Base-by-base conservation (phyloP, 306 rosid species). In the Castanopsis chinensis region DNA sequence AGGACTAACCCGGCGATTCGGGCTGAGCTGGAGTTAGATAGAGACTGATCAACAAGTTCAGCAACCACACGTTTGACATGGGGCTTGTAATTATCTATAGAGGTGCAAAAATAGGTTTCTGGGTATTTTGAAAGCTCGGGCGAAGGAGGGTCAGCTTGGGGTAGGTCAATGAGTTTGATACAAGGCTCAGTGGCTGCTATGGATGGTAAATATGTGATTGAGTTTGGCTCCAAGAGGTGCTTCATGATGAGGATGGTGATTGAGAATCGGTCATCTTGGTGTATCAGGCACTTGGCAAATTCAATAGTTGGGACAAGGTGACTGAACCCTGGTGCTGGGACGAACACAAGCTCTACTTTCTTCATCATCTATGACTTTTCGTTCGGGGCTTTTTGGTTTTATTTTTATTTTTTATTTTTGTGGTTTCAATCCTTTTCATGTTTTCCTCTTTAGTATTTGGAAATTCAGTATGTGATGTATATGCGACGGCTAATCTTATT, bases 261-360 rank as follows among this genome's bases (percentile, higher is more conserved):
- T 18, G 79, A 82, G 76, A 91, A 78, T 27, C 86, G 83, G 35
- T 82, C 81, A 77, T 84, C 59, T 53, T 76, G 92, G 18, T 80
- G 65, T 68, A 84, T 78, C 52, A 91, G 60, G 82, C 74, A 87
- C 55, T 68, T 55, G 5, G 97, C 97, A 52, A 91, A 88, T 82
- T 91, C 91, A 3, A 90, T 85, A 0, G 79, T 28, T 13, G 97
- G 92, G 55, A 86, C 82, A 2, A 88, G 81, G 75, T 88, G 84
- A 49, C 92, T 93, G 43, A 91, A n/a, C 3, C 81, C 81, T 5
- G 97, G 92, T 12, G 74, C 79, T 51, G 89, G 71, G 78, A 88
- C 56, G 85, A 91, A 86, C 52, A 88, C 75, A 5, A 88, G 51
- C 72, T 86, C 87, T 15, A 37, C 74, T 75, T 58, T 83, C 12